Evolutionary conservation across 306 rosid species (phyloP).

Genomic region (Pyrus betulifolia): DNA sequence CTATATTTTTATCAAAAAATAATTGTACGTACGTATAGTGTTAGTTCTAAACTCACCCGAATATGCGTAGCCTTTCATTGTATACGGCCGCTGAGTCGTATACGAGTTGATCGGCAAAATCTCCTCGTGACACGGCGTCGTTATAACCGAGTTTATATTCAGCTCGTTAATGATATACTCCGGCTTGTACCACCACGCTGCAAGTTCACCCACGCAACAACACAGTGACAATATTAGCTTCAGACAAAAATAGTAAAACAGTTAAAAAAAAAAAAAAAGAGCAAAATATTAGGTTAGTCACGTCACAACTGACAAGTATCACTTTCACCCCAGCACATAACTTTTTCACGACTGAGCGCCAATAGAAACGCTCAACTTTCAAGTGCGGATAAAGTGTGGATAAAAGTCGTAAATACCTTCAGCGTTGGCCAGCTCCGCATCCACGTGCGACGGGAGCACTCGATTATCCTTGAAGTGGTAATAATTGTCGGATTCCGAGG

Average conservation of each 20-base stretch:
- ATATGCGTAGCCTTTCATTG: slow-evolving; percentile 67
- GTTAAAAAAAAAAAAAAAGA: no score
- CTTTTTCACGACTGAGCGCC: background rate
- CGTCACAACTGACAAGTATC: background rate
- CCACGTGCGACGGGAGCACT: slow-evolving; percentile 76
- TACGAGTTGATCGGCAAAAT: slow-evolving; percentile 67
- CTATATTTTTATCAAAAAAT: background rate
- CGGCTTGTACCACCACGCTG: slow-evolving; percentile 95
- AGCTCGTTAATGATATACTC: slow-evolving; percentile 74
- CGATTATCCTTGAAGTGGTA: slow-evolving; percentile 66
- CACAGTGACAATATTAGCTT: background rate
- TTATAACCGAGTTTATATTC: slow-evolving; percentile 79
- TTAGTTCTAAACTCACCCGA: slow-evolving; percentile 48
- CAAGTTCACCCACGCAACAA: background rate
- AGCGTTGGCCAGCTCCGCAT: slow-evolving; percentile 65
- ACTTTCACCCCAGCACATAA: background rate
- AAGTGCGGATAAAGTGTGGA: background rate
- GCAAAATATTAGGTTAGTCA: background rate
- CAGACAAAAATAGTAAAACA: background rate
- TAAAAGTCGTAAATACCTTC: slow-evolving; percentile 36
- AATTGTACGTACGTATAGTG: background rate
- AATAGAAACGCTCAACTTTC: background rate
- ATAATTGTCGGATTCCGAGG: slow-evolving; percentile 43
- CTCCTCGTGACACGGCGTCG: slow-evolving; percentile 80
- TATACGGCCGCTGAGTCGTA: slow-evolving; percentile 64